Evolutionary conservation across 2,329 filamentous ascomycete species (phyloP), one percentile per base, ranked within the genome.

Genomic region (Fusarium siculi): DNA sequence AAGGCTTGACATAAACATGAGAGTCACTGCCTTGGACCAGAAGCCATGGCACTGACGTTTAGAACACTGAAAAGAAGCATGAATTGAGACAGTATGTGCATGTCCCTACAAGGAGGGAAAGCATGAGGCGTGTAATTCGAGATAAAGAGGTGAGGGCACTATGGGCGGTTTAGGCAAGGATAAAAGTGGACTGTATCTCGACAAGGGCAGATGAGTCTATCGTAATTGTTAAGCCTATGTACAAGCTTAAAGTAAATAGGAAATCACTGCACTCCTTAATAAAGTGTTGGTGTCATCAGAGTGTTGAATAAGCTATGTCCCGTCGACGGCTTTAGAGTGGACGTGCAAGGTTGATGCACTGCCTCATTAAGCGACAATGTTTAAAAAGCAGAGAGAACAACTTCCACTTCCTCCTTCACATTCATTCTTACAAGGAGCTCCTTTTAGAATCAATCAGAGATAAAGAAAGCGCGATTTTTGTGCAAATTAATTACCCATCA

Each of bases 311-410:
- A 37, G 40, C 23, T 8, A 55, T 30, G 23, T 37, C 23, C 34
- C 11, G 15, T 49, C 23, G 14, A 23, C 39, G 23, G 19, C 40
- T 40, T 23, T 15, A 30, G 30, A 50, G 57, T 36, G 36, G 57
- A 30, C 19, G 25, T 54, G 25, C 68, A 66, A 49, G 57, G 56
- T 54, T 23, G 32, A 46, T 72, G 64, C 69, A 72, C 63, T 55
- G 68, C 69, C 69, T 63, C 63, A 42, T 61, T 53, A 25, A 63
- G 25, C 63, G 34, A 57, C 14, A 2, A n/a, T 43, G 34, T 47
- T 65, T 63, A 68, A 69, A 68, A 50, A 37, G 53, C 18, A 52
- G 9, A 52, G 49, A 28, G n/a, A 40, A 46, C 52, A 54, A 23
- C 43, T 18, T 55, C 28, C n/a, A n/a, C 49, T 23, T 15, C 40